Evolutionary conservation across 2,329 filamentous ascomycete genomes (phyloP).

Genomic region (Coniochaeta sp.): DNA sequence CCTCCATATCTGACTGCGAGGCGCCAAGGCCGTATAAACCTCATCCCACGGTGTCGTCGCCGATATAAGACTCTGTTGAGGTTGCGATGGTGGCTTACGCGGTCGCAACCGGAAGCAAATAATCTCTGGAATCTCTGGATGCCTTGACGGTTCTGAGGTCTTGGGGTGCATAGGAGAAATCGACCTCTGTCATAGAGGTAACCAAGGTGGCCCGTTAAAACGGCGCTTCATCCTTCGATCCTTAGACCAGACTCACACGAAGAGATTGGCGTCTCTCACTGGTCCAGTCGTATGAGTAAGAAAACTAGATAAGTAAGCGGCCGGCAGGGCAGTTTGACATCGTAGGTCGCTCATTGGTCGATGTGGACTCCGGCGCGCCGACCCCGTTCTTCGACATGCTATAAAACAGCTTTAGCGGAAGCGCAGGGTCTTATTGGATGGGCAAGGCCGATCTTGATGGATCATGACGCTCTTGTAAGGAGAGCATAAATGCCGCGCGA

Average conservation of each 20-base stretch:
- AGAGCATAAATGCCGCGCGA: neutral
- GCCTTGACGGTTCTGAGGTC: no score
- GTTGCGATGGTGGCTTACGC: neutral
- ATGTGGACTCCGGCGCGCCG: neutral
- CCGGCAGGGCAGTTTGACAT: neutral
- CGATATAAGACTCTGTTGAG: no score
- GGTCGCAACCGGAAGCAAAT: neutral
- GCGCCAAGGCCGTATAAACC: neutral
- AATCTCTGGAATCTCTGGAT: no score
- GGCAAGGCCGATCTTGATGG: neutral
- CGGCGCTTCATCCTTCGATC: neutral
- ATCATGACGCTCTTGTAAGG: neutral
- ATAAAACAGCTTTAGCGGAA: neutral
- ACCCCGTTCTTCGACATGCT: conserved; percentile 1
- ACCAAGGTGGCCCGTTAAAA: neutral
- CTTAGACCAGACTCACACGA: neutral
- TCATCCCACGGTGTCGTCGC: no score
- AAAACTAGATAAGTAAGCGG: neutral
- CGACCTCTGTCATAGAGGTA: no score
- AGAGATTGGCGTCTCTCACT: no score
- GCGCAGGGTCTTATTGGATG: neutral
- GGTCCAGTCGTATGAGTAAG: neutral
- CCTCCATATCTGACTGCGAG: neutral
- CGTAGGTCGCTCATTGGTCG: neutral
- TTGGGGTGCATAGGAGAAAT: no score